Conservation (phyloP, 352 stramenopile genomes). For the Phytophthora gonapodyides region DNA sequence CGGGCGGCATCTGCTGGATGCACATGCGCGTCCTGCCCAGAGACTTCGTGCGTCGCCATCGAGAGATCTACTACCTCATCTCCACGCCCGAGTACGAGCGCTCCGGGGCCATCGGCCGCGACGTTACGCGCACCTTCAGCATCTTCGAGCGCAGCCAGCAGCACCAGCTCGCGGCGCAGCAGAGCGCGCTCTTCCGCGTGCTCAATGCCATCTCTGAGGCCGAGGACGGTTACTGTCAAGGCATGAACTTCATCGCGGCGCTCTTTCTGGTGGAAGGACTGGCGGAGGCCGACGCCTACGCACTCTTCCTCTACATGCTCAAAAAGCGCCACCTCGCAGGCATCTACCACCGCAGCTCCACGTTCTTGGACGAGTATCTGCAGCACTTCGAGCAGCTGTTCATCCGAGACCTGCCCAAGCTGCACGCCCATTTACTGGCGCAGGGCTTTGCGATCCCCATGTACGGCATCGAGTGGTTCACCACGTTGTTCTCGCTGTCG, state of each 20-base stretch:
- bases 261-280: constrained; percentile 85
- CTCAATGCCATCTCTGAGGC: constrained; percentile 82
- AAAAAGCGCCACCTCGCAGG: constrained; percentile 78
- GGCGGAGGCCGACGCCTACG: constrained; percentile 79
- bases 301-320: constrained; percentile 82
- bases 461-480: constrained; percentile 91
- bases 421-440: constrained; percentile 60
- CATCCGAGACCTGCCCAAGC: constrained; percentile 62
- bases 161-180: constrained; percentile 50
- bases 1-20: constrained; percentile 68
- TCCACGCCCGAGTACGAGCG: constrained; percentile 66
- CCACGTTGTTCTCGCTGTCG: constrained; percentile 85
- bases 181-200: constrained; percentile 75
- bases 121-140: constrained; percentile 87
- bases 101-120: constrained; percentile 72
- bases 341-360: constrained; percentile 84
- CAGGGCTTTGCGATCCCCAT: constrained; percentile 81
- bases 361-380: constrained; percentile 86
- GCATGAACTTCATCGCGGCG: constrained; percentile 90
- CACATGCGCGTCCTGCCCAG: constrained; percentile 51
- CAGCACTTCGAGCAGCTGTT: constrained; percentile 83
- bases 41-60: constrained; percentile 69
- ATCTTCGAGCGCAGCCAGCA: constrained; percentile 75
- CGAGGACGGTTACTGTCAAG: constrained; percentile 85
- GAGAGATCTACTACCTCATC: constrained; percentile 82